Evolutionary conservation across 163 green algal species (phyloP), one percentile per base, ranked within the genome.

Genomic region (Coccomyxa subellipsoidea): DNA sequence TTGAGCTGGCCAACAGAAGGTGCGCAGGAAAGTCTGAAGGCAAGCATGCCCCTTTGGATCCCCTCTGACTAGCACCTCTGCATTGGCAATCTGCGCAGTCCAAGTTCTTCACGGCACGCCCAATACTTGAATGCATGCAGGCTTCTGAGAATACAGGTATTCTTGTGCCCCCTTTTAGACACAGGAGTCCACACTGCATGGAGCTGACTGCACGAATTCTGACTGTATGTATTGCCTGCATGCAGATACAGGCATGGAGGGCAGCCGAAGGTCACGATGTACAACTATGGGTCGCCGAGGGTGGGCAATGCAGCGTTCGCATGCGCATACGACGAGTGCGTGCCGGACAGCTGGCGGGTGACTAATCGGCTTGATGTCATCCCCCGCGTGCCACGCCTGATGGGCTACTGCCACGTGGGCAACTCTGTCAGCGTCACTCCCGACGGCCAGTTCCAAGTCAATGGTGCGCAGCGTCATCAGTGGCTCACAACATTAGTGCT

Each of bases 281-380:
- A 94, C 87, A 92, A 82, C 38, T 94, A 88, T 80, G 91, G 92
- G 38, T 88, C 85, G 0, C 92, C 92, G 7, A 89, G 92, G 27
- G 90, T 93, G 15, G 91, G 91, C 81, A 95, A 96, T 85, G 86
- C 84, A 73, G 77, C 84, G 2, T 94, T 94, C 79, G 89, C 89
- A 9, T 77, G 87, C 15, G 84, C 76, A 25, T 96, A 92, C 84
- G 54, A 84, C 47, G 15, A 69, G 71, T 25, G 59, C 12, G 72
- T 84, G 7, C 75, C 76, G 15, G 82, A 92, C 82, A 87, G 80
- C 39, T 95, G 91, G 90, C 85, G 92, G 15, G 81, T 94, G 29
- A 89, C 85, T 40, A 94, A 93, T 85, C 78, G 34, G 40, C 85
- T 86, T n/a, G 92, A 94, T 87, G 90, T 93, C 69, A 83, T 94